Evolutionary conservation across 371 early-diverging fungal genomes (phyloP), one percentile per base, ranked within the genome.

Genomic region (Apophysomyces elegans): DNA sequence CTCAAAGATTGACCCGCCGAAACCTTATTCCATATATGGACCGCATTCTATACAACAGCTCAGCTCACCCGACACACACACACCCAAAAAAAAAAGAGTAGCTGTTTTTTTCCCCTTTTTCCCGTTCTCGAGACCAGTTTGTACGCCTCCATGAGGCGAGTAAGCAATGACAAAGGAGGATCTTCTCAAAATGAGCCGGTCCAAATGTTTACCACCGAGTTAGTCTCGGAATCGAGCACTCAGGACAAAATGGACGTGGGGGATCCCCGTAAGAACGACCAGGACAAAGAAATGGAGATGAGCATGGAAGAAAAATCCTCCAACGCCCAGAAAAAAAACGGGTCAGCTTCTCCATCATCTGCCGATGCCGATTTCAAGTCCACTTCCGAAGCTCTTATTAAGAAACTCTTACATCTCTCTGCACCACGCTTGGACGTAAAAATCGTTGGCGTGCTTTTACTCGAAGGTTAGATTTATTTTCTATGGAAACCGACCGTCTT

Each of bases 391-490:
- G 71, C 73, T 7, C 66, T 82, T 32, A 71, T 82, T n/a, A 63
- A 71, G 59, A 79, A 79, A 54, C 58, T 82, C 26, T 61, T 82
- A 8, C 76, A 77, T 21, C 71, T 79, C 12, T 68, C 70, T 36
- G 64, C 77, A 0, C 79, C 82, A 38, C 67, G 78, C 18, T 61
- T 82, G 46, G 82, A 82, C 61, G 60, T 66, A 12, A 79, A 79
- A 56, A 77, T 82, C 37, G 82, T 77, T 12, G 76, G 74, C 68
- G 82, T 79, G 1, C 69, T 82, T 21, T 70, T 77, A 54, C 67
- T 78, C 13, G 82, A 82, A 64, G 82, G 82, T 82, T 41, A 60
- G 32, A 26, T 21, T 41, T 37, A 7, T 60, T 56, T 64, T 57
- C 37, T 18, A n/a, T 43, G 13, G 18, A 8, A 37, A 18, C 54